These are phyloP conservation scores for Rutstroemia sp. DNA, from an alignment of 2,329 filamentous ascomycete genomes.

Conservation along the genomic window DNA sequence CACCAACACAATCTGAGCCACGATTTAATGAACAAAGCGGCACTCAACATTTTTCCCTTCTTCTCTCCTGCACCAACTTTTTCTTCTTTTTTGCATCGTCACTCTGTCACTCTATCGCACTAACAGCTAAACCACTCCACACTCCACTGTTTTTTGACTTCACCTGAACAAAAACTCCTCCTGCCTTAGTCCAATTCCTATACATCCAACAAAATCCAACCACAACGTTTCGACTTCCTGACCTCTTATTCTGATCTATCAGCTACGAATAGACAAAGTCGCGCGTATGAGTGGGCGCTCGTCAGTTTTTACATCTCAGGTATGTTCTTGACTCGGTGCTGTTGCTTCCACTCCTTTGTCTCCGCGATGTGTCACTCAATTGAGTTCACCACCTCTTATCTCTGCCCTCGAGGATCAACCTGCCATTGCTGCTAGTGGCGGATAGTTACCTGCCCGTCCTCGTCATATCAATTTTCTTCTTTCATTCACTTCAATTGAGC, in stretches of 20 bases:
- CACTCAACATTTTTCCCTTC: conserved; percentile 2
- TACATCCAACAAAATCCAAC: background rate
- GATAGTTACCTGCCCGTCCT: background rate
- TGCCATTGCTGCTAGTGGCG: background rate
- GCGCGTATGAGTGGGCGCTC: conserved; percentile 81
- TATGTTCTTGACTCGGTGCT: conserved; percentile 33
- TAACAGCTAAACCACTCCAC: no score
- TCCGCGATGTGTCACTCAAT: background rate
- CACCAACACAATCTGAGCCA: background rate
- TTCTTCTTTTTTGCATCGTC: no score
- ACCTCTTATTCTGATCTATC: background rate
- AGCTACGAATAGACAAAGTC: conserved; percentile 23
- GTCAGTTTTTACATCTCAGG: conserved; percentile 83
- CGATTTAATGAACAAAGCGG: background rate
- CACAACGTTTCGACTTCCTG: background rate
- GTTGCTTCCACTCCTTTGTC: conserved; percentile 14
- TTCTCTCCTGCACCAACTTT: no score
- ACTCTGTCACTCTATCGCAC: no score
- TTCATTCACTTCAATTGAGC: background rate
- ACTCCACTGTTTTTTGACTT: background rate
- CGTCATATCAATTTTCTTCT: background rate
- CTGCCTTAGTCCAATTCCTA: no score
- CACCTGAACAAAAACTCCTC: background rate
- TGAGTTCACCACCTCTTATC: background rate
- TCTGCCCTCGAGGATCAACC: background rate